phyloP scores from a whole-genome alignment of 1,284 basidiomycete species.

The Trichosporon sp. region DNA sequence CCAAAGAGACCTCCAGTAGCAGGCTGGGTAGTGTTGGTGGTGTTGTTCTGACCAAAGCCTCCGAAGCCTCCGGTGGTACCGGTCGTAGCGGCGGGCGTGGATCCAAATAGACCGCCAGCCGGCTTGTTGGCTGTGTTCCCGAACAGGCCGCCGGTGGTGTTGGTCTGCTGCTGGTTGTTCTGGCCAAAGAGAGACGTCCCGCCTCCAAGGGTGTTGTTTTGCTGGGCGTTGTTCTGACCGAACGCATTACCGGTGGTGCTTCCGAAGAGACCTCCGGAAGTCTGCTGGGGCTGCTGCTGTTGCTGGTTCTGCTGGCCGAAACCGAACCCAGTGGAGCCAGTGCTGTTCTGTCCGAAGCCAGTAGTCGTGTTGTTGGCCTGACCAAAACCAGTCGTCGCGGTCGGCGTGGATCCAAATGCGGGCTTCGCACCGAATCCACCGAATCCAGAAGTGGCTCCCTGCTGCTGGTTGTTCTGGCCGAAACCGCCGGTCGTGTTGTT shows the following conservation, averaged over 20 bases:
- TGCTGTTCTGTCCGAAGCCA: constrained; percentile 46
- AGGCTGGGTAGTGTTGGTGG: constrained; percentile 27
- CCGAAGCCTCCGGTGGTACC: constrained; percentile 29
- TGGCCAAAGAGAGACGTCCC: constrained; percentile 50
- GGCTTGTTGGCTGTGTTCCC: constrained; percentile 36
- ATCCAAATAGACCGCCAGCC: constrained; percentile 39
- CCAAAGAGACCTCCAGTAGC: constrained; percentile 46
- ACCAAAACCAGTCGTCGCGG: constrained; percentile 17
- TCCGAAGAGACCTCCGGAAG: constrained; percentile 34
- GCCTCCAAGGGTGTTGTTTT: constrained; percentile 24
- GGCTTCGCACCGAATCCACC: constrained; percentile 45
- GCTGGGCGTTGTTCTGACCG: constrained; percentile 45
- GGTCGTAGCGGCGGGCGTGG: constrained; percentile 18
- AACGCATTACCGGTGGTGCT: constrained; percentile 1
- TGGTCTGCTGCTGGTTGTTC: constrained; percentile 34
- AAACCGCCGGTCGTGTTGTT: constrained; percentile 2
- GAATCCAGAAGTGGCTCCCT: constrained; percentile 46
- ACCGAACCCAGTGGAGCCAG: constrained; percentile 16
- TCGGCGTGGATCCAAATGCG: constrained; percentile 31
- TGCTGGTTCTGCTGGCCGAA: constrained; percentile 31
- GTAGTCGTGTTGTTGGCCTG: constrained; percentile 27
- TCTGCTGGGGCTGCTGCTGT: constrained; percentile 38
- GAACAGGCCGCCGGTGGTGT: constrained; percentile 39
- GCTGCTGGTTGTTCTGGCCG: constrained; percentile 37
- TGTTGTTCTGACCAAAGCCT: constrained; percentile 22